Base-by-base conservation (phyloP, 352 stramenopile species). In the Phytophthora podocarpi region DNA sequence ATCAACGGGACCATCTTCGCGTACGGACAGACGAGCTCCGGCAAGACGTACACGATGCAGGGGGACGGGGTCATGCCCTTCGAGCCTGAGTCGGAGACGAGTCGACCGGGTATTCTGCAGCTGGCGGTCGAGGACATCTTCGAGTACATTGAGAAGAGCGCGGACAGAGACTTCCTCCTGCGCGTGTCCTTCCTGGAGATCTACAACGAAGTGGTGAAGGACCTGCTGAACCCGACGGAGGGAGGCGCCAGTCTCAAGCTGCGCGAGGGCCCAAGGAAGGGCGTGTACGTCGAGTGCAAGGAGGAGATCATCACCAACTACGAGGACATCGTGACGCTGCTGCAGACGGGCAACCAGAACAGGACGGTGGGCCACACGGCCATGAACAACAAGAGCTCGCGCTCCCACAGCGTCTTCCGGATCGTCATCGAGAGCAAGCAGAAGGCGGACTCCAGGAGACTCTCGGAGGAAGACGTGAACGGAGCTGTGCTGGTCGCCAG, bases 101-200 rank as follows among this genome's bases (percentile, higher is more conserved):
- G 26, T 12, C 41, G 18, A 1, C 59, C 59, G 7, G 92, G 87
- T 10, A 84, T 97, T 18, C 60, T 99, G 10, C 94, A 98, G 59
- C 81, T 98, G 67, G 96, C 96, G 4, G 90, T 97, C 0, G 85
- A 82, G 23, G 96, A 99, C 66, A 98, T 99, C 47, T 99, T 99
- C 67, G 47, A 56, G 52, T 95, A 80, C 57, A 92, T 95, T 43
- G 74, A 93, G 48, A 70, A 85, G 20, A 83, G 84, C 55, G 67
- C 61, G 5, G 80, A 99, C 52, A 78, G 96, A 11, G 87, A 98
- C 48, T 99, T 98, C 71, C 71, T 99, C 11, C 71, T 99, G 27
- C 85, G 97, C 30, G 96, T 98, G 13, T 98, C 93, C n/a, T 99
- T 98, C 66, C 81, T 99, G 30, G 98, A 99, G 77, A 99, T 99